Evolutionary conservation across 495 filamentous ascomycete genomes (phyloP).

Genomic region (Diplogelasinospora grovesii): DNA sequence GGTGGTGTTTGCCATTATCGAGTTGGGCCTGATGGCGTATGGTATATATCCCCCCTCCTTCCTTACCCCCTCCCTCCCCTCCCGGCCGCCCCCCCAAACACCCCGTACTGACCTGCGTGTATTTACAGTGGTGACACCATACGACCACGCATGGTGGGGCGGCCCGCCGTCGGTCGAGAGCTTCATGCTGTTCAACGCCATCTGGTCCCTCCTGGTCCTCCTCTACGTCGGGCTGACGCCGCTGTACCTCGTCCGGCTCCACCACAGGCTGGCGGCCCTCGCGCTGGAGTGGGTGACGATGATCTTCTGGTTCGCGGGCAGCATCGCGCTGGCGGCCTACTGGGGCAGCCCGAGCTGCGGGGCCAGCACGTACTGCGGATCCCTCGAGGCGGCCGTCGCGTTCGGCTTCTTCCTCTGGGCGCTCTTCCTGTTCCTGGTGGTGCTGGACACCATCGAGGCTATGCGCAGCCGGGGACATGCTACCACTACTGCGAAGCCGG

Average conservation of each 20-base stretch:
- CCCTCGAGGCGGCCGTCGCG: slow-evolving; percentile 36
- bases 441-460: slow-evolving; percentile 29
- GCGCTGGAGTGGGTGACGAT: slow-evolving; percentile 65
- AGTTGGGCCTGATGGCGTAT: slow-evolving; percentile 66
- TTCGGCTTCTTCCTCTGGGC: slow-evolving; percentile 44
- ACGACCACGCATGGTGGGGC: slow-evolving; percentile 21
- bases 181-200: slow-evolving; percentile 67
- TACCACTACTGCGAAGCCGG: slow-evolving; percentile 14
- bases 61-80: not conserved
- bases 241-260: slow-evolving; percentile 47
- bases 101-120: too few species aligned
- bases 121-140: slow-evolving; percentile 31
- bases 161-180: slow-evolving; percentile 45
- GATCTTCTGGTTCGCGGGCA: slow-evolving; percentile 84
- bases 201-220: slow-evolving; percentile 66
- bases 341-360: slow-evolving; percentile 39
- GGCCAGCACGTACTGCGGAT: slow-evolving; percentile 27
- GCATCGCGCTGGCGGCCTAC: slow-evolving; percentile 63
- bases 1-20: slow-evolving; percentile 58
- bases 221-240: slow-evolving; percentile 61
- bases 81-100: too few species aligned
- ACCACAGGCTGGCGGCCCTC: slow-evolving; percentile 56
- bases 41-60: slow-evolving; percentile 39
- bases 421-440: slow-evolving; percentile 31
- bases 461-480: slow-evolving; percentile 28